These are phyloP conservation scores for Apophysomyces trapeziformis DNA, from an alignment of 371 early-diverging fungal species.

Conservation along the genomic window DNA sequence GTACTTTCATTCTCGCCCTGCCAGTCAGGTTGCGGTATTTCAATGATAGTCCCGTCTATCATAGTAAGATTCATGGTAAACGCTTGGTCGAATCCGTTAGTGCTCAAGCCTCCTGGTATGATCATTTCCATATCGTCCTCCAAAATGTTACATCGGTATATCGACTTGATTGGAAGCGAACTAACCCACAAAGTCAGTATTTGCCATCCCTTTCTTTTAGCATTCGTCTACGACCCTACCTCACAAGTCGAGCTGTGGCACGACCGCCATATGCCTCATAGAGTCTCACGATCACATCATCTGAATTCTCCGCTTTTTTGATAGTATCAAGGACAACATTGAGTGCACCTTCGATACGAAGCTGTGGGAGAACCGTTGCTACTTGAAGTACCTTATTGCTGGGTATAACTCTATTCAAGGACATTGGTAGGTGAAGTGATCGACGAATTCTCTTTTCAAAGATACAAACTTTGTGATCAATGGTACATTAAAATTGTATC, in stretches of 20 bases:
- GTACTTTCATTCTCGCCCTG: conserved; percentile 31
- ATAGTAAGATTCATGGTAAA: conserved; percentile 46
- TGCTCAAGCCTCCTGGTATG: not conserved
- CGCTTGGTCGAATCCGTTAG: conserved; percentile 25
- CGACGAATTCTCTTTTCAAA: not conserved
- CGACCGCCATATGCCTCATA: conserved; percentile 91
- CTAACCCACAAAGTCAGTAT: conserved; percentile 21
- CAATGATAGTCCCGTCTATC: conserved; percentile 44
- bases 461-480: conserved; percentile 54
- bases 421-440: no score
- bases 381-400: conserved; percentile 13
- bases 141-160: conserved; percentile 74
- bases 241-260: conserved; percentile 59
- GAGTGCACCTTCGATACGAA: conserved; percentile 61
- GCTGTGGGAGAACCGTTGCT: conserved; percentile 39
- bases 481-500: conserved; percentile 86
- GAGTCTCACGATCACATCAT: conserved; percentile 74
- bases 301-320: conserved; percentile 80
- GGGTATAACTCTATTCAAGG: conserved; percentile 22
- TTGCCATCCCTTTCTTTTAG: not conserved
- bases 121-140: conserved; percentile 64
- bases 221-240: conserved; percentile 37
- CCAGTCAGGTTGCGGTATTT: conserved; percentile 35
- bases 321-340: conserved; percentile 88
- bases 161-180: conserved; percentile 51